Base-by-base conservation (phyloP, 2,329 filamentous ascomycete species). In the Nigrospora oryzae region DNA sequence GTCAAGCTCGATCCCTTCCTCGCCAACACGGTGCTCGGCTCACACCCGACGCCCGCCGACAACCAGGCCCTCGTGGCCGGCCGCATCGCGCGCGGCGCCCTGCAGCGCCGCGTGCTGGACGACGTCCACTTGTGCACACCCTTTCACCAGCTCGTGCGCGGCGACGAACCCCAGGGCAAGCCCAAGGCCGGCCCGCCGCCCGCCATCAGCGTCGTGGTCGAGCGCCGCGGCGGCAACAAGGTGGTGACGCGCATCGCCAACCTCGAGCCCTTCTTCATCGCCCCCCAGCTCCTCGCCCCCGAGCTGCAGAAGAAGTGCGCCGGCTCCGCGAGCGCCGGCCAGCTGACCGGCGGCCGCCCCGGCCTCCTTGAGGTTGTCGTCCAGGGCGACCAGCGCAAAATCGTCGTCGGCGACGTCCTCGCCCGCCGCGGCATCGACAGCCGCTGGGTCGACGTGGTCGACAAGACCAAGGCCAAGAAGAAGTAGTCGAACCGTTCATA, bases 301-400 rank as follows among this genome's bases (percentile, higher is more conserved):
- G 82, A 85, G 57, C 55, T 86, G 53, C 71, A 82, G 54, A 84
- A 81, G 63, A 74, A 76, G 31, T 85, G 82, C 56, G 82, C 82
- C 2, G 80, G 82, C n/a, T 79, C 75, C 46, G 82, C 81, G 12
- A 83, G 77, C 48, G 77, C 84, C 1, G 72, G 77, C 32, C 75
- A 79, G 52, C 64, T 81, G 31, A 70, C 72, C 38, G 81, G 81
- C 4, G 74, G 69, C 15, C 77, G 80, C 52, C 78, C 79, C 1
- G 45, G 45, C 5, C 66, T 83, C 2, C 75, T 84, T 74, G 82
- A 85, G 58, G 74, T 86, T 16, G 69, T 83, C 63, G 72, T 85
- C 4, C 82, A 86, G 55, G 82, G 82, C 1, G 79, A 81, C 48
- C 81, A 85, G 63, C 74, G 73, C 46, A 74, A 77, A 49, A 75